phyloP scores from a whole-genome alignment of 2,329 filamentous ascomycete genomes.

The Trichoderma arundinaceum region DNA sequence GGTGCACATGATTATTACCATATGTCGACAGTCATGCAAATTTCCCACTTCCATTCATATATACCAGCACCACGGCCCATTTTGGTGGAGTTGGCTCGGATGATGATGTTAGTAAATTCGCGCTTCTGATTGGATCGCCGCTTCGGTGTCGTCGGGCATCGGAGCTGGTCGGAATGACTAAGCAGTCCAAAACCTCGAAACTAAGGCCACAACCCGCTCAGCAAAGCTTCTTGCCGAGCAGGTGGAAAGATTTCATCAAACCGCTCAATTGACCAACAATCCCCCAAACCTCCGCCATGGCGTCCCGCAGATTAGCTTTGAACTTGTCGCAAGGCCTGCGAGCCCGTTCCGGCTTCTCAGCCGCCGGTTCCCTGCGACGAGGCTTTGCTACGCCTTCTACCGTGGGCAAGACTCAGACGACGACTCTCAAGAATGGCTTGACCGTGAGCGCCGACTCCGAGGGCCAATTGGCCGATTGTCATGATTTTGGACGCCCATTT shows the following conservation, averaged over 20 bases:
- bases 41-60: background rate
- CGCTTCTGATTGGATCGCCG: constrained; percentile 43
- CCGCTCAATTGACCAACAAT: constrained; percentile 59
- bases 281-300: constrained; percentile 71
- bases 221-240: constrained; percentile 55
- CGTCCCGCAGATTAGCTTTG: constrained; percentile 95
- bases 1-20: too few species aligned
- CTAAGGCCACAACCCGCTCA: constrained; percentile 53
- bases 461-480: constrained; percentile 48
- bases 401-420: constrained; percentile 88
- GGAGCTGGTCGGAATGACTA: constrained; percentile 53
- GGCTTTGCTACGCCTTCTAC: constrained; percentile 86
- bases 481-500: constrained; percentile 33
- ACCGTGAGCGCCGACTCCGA: constrained; percentile 66
- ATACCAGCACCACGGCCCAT: background rate
- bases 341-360: constrained; percentile 82
- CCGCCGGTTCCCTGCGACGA: constrained; percentile 77
- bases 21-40: too few species aligned
- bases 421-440: constrained; percentile 95
- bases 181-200: constrained; percentile 44
- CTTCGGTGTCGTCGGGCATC: constrained; percentile 39
- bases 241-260: constrained; percentile 60
- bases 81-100: constrained; percentile 7
- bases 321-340: constrained; percentile 91
- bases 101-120: constrained; percentile 43